Conservation (phyloP, 352 stramenopile genomes). For the Phytopythium boreale region DNA sequence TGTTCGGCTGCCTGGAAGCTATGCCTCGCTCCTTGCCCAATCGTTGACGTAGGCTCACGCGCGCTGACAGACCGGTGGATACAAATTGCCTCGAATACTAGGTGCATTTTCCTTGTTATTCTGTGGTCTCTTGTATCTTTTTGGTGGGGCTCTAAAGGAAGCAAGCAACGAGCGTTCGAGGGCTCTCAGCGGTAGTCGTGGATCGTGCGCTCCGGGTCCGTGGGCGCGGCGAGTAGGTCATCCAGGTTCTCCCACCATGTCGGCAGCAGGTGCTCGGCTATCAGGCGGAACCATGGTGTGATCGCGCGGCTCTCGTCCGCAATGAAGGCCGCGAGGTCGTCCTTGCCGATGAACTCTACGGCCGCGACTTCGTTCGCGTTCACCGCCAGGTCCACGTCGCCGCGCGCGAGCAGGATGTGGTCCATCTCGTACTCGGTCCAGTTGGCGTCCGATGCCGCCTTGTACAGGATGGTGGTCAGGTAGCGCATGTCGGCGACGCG, state of each 20-base stretch:
- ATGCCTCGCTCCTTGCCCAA: neutral
- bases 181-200: slow-evolving; percentile 48
- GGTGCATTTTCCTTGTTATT: slow-evolving; percentile 8
- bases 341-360: slow-evolving; percentile 85
- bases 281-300: slow-evolving; percentile 86
- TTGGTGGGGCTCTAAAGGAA: slow-evolving; percentile 10
- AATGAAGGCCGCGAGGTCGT: slow-evolving; percentile 53
- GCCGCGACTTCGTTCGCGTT: slow-evolving; percentile 94
- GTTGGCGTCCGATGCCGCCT: slow-evolving; percentile 81
- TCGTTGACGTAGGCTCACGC: neutral
- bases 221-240: slow-evolving; percentile 29
- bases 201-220: slow-evolving; percentile 51
- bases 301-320: slow-evolving; percentile 53
- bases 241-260: slow-evolving; percentile 76
- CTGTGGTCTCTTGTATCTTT: slow-evolving; percentile 8
- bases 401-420: slow-evolving; percentile 94
- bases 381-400: slow-evolving; percentile 74
- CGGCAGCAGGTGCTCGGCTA: slow-evolving; percentile 63
- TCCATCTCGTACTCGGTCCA: slow-evolving; percentile 99
- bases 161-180: slow-evolving; percentile 3
- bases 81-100: slow-evolving; percentile 5
- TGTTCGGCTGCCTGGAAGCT: neutral
- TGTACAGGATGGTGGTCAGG: slow-evolving; percentile 98
- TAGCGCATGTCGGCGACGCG: slow-evolving; percentile 91
- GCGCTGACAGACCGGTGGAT: neutral